These are phyloP conservation scores for Cutaneotrichosporon dermatis DNA, from an alignment of 1,284 basidiomycete genomes.

Conservation along the genomic window DNA sequence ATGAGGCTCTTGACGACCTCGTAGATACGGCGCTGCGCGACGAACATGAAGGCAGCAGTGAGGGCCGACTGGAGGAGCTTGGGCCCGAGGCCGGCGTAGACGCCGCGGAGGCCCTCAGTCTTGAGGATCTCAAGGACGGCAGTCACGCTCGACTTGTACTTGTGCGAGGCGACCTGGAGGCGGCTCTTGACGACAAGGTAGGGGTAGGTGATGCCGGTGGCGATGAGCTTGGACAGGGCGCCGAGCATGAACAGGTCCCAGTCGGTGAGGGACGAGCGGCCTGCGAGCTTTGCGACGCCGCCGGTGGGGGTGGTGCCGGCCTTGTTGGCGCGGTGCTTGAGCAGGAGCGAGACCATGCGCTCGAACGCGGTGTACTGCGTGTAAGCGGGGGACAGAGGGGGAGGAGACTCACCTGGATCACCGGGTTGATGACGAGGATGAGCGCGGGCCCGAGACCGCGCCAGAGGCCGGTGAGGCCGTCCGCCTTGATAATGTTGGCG, in stretches of 20 bases:
- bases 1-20: conserved; percentile 46
- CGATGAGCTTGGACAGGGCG: conserved; percentile 73
- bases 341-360: conserved; percentile 56
- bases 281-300: conserved; percentile 49
- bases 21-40: conserved; percentile 64
- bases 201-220: conserved; percentile 49
- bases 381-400: not conserved
- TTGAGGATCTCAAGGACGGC: conserved; percentile 57
- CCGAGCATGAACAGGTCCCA: conserved; percentile 87
- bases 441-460: conserved; percentile 93
- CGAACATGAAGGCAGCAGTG: conserved; percentile 84
- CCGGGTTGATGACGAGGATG: conserved; percentile 89
- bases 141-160: conserved; percentile 46
- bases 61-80: conserved; percentile 86
- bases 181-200: conserved; percentile 49
- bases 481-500: conserved; percentile 67
- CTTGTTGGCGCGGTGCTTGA: conserved; percentile 27
- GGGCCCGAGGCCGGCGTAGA: conserved; percentile 78
- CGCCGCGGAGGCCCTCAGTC: conserved; percentile 66
- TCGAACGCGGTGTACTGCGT: conserved; percentile 70
- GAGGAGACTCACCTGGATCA: conserved; percentile 57
- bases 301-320: conserved; percentile 40
- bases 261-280: conserved; percentile 59
- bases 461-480: conserved; percentile 80
- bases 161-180: conserved; percentile 50